Evolutionary conservation across 2,329 filamentous ascomycete species (phyloP), one percentile per base, ranked within the genome.

Genomic region (Podosphaera aphanis): DNA sequence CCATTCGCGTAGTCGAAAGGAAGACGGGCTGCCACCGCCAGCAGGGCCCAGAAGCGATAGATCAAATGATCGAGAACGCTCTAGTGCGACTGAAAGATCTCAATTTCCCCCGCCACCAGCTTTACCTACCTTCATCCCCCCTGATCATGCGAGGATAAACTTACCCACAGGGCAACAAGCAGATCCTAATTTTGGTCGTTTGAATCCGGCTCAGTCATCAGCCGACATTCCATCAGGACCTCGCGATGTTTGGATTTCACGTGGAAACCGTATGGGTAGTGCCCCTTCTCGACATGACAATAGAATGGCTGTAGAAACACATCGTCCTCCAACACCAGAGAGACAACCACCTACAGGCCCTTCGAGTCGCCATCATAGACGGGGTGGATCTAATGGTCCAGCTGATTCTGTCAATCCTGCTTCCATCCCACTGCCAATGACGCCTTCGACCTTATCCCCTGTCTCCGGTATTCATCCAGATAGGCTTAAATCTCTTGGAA

Each of bases 181-280:
- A 51, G 74, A 79, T 56, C 69, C 71, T 15, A 74, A 71, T 47
- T 77, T 77, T 52, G 74, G 74, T 23, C 70, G 74, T 2, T 63
- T 79, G 42, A 77, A 73, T 49, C 61, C 68, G 1, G 65, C 43
- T 63, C 66, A 43, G 63, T 64, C 20, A 58, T 64, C 27, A 54
- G 58, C 59, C 21, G 66, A 62, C 36, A 59, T 69, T 36, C 73
- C 73, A 2, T 68, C 68, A n/a, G 74, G 71, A 1, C 72, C 73
- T 15, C 66, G 67, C 44, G 69, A 64, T 51, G 68, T 65, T 53
- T 39, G 38, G 23, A 70, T 65, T 48, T 63, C 65, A 7, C 54
- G 56, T 15, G 52, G 51, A 21, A 53, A 50, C 49, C 51, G 57
- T 10, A 50, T 49, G 33, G 37, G 33, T 2, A 54, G 48, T 41